A percentile compares a stretch with the other conserved stretches of the same genome.
phyloP scores from a whole-genome alignment of 371 early-diverging fungal genomes.

The Mucor sp. region DNA sequence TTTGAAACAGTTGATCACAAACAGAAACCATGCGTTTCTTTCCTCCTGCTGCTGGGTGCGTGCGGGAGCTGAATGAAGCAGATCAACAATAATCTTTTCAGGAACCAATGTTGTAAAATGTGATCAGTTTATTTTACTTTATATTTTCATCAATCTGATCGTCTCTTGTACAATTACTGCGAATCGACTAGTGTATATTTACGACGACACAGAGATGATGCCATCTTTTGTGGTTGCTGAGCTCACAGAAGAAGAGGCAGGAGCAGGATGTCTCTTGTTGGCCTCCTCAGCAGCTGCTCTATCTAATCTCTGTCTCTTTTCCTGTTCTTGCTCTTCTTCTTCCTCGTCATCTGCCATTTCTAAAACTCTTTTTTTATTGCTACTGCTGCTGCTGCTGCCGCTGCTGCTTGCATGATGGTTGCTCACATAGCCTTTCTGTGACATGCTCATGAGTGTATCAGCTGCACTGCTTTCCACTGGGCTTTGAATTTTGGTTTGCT shows the following conservation, averaged over 20 bases:
- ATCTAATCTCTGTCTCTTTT: conserved; percentile 17
- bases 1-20: too few relatives aligned
- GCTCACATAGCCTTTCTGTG: conserved; percentile 22
- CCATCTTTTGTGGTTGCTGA: conserved; percentile 2
- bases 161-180: too few relatives aligned
- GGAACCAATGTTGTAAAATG: too few relatives aligned
- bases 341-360: conserved; percentile 31
- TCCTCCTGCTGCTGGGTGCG: too few relatives aligned
- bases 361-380: conserved; percentile 17
- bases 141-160: not conserved
- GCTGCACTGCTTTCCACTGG: conserved; percentile 41
- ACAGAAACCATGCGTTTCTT: too few relatives aligned
- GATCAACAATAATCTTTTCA: too few relatives aligned
- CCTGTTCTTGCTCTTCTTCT: conserved; percentile 15
- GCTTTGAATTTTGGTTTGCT: conserved; percentile 12
- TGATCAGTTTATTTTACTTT: too few relatives aligned
- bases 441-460: conserved; percentile 43
- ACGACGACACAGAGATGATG: conserved; percentile 23
- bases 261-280: not conserved
- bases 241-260: not conserved
- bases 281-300: not conserved
- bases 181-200: not conserved
- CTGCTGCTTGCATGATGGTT: not conserved
- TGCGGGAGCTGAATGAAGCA: too few relatives aligned
- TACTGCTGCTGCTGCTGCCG: not conserved